These are phyloP conservation scores for Sporothrix luriei DNA, from an alignment of 2,329 filamentous ascomycete species.

Conservation along the genomic window DNA sequence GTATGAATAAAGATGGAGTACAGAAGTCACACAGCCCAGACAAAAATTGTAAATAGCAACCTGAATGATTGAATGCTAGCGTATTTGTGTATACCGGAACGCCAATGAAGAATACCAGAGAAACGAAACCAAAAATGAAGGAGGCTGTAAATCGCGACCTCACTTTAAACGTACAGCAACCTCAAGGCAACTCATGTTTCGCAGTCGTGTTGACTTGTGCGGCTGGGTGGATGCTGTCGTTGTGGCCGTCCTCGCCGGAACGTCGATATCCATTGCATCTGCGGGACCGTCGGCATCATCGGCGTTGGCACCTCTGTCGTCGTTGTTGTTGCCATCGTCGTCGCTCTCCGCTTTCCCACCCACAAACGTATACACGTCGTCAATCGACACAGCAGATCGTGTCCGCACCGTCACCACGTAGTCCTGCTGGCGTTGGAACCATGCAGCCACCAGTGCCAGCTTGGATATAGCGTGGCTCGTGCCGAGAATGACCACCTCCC, in stretches of 20 bases:
- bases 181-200: slow-evolving; percentile 34
- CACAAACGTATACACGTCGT: slow-evolving; percentile 60
- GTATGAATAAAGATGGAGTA: too few species aligned
- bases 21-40: background rate
- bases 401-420: slow-evolving; percentile 63
- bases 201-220: slow-evolving; percentile 7
- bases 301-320: background rate
- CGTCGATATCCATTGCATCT: slow-evolving; percentile 12
- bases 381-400: slow-evolving; percentile 64
- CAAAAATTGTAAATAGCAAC: background rate
- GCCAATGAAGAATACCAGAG: background rate
- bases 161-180: slow-evolving; percentile 31
- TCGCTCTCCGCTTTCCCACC: slow-evolving; percentile 38
- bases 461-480: slow-evolving; percentile 68
- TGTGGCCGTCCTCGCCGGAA: background rate
- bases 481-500: slow-evolving; percentile 50
- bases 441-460: slow-evolving; percentile 63
- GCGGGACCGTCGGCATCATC: slow-evolving; percentile 37
- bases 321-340: slow-evolving; percentile 36
- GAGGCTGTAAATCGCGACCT: background rate
- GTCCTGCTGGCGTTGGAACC: slow-evolving; percentile 64
- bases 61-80: background rate
- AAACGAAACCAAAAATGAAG: background rate
- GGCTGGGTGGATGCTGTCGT: background rate
- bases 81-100: slow-evolving; percentile 3